phyloP scores from a whole-genome alignment of 2,329 filamentous ascomycete species.

The Monosporascus sp. region DNA sequence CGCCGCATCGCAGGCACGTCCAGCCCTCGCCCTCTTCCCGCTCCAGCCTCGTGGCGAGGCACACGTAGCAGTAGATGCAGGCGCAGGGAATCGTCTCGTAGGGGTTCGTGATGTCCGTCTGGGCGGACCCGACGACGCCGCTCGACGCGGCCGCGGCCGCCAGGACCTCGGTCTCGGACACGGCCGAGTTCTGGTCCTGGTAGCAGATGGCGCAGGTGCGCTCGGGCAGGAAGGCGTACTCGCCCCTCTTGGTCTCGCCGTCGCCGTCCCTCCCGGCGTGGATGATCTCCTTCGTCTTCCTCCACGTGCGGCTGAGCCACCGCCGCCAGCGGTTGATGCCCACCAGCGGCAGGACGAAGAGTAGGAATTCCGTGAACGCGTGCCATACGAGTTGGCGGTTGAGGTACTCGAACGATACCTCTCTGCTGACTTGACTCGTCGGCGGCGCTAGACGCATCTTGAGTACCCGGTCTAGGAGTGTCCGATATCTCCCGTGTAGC shows the following conservation, averaged over 20 bases:
- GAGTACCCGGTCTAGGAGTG: constrained; percentile 78
- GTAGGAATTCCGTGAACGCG: constrained; percentile 97
- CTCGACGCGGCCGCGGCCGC: constrained; percentile 62
- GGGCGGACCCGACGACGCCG: constrained; percentile 79
- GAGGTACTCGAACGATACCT: constrained; percentile 95
- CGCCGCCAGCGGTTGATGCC: constrained; percentile 89
- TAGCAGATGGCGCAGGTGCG: constrained; percentile 97
- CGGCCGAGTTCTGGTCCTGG: constrained; percentile 77
- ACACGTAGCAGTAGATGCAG: constrained; percentile 95
- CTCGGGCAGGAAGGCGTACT: constrained; percentile 82
- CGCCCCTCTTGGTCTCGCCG: constrained; percentile 57
- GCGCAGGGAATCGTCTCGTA: constrained; percentile 88
- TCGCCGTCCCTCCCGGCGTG: constrained; percentile 42
- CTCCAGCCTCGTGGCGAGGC: constrained; percentile 83
- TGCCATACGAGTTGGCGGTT: constrained; percentile 99
- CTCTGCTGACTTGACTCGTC: constrained; percentile 77
- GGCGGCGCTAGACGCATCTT: constrained; percentile 80
- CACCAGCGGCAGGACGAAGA: constrained; percentile 94
- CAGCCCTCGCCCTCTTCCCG: constrained; percentile 92
- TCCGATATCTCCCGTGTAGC: constrained; percentile 84
- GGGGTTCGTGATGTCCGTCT: constrained; percentile 92
- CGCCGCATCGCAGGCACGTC: constrained; percentile 84
- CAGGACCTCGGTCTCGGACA: constrained; percentile 71
- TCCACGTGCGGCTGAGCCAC: constrained; percentile 84
- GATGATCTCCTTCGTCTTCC: constrained; percentile 66